Base-by-base conservation (phyloP, 352 stramenopile species). In the Blastocystis sp. region DNA sequence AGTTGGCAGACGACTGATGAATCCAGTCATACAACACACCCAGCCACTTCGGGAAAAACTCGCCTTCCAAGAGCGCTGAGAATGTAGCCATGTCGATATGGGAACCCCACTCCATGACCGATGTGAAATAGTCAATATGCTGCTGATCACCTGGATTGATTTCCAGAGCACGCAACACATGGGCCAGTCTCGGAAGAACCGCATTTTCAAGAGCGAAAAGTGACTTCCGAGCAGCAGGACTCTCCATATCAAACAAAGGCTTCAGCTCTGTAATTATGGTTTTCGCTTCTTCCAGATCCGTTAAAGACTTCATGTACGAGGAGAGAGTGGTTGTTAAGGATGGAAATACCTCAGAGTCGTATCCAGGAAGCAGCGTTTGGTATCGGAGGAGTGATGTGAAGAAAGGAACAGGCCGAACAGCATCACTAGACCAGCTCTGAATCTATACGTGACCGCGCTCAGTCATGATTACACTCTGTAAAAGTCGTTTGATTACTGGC, bases 41-140 rank as follows among this genome's bases (percentile, higher is more conserved):
- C 13, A 96, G 92, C 94, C 94, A 97, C 82, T 95, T 94, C 0
- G 94, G 93, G 69, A 97, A 97, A 69, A 97, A 96, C 73, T 96
- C 94, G 8, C 93, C 94, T 90, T 97, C 94, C 29, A 97, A 47
- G 7, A 56, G 8, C 26, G 68, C 68, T 6, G 68, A 91, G 1
- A 96, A 90, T 29, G 93, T 93, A 43, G 95, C 91, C 68, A 95
- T 92, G 73, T 96, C 93, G 41, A 96, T 84, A 70, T 93, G 56
- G 20, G 90, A 73, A 90, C 92, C 91, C 94, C 94, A 96, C 54
- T 91, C 93, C 2, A 96, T 69, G 26, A 95, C 91, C 93, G 93
- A 95, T 29, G 89, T 91, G 26, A 96, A 75, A 2, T 90, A 89
- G 26, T 94, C 92, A 20, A 96, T 76, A 1, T 92, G 92, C 89